These are phyloP conservation scores for Chlamydomonas schloesseri DNA, from an alignment of 139 green algal genomes.

Conservation along the genomic window DNA sequence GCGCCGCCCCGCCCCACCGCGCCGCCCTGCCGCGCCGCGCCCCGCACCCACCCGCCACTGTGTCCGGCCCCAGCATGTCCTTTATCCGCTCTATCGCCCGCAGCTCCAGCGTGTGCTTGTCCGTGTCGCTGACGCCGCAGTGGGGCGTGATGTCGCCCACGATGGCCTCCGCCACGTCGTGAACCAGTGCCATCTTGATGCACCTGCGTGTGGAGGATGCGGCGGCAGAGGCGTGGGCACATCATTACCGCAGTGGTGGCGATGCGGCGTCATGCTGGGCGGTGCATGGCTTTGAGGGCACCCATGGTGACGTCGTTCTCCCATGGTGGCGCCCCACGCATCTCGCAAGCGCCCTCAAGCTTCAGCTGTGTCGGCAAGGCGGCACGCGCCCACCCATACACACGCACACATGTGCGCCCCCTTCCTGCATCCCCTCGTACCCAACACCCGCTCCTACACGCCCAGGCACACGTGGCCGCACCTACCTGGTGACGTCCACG, in stretches of 20 bases:
- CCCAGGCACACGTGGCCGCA: background rate
- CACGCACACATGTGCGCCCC: too few species aligned
- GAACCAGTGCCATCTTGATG: conserved; percentile 92
- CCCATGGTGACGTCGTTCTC: too few species aligned
- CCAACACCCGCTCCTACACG: too few species aligned
- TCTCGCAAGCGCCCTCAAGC: too few species aligned
- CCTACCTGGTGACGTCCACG: conserved; percentile 66
- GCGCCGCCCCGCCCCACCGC: background rate
- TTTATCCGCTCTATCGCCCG: conserved; percentile 82
- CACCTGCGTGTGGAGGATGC: conserved; percentile 64
- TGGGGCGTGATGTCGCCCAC: conserved; percentile 95
- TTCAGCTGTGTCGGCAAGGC: too few species aligned
- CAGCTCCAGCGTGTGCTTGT: conserved; percentile 85
- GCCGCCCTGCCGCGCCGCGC: background rate
- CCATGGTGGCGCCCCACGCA: too few species aligned
- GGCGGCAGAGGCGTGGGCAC: too few species aligned
- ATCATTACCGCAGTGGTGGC: too few species aligned
- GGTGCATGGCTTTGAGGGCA: too few species aligned
- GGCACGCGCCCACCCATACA: too few species aligned
- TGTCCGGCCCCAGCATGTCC: conserved; percentile 74
- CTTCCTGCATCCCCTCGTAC: too few species aligned
- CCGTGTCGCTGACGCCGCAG: conserved; percentile 68
- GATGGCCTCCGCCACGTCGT: conserved; percentile 95
- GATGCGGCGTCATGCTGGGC: too few species aligned
- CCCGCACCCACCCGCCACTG: conserved; percentile 48